These are phyloP conservation scores for barley (Hordeum vulgare) DNA, from an alignment of 176 grass and related monocot species.

Conservation along the genomic window MorexV3_pseudomolecules_assembly NC_058520.1:531011950-531012449, in stretches of 20 bases:
- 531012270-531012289: not conserved
- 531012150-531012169: not conserved
- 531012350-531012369: constrained; percentile 78
- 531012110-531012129: not conserved
- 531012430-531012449: constrained; percentile 59
- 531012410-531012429: constrained; percentile 69
- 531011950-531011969: too few relatives aligned
- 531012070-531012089: not conserved
- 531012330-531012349: not conserved
- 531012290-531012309: not conserved
- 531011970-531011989: too few relatives aligned
- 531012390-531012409: constrained; percentile 65
- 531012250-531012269: not conserved
- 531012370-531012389: constrained; percentile 73
- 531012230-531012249: not conserved
- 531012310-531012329: not conserved
- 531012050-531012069: not conserved
- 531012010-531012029: not conserved
- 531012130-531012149: not conserved
- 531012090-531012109: not conserved
- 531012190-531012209: not conserved
- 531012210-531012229: not conserved
- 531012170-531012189: not conserved
- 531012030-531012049: not conserved
- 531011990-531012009: not conserved